Percentiles rank a stretch among this genome's conserved stretches.
Evolutionary conservation across 208 protist species (phyloP).

Genomic region (Trypanosoma avium): DNA sequence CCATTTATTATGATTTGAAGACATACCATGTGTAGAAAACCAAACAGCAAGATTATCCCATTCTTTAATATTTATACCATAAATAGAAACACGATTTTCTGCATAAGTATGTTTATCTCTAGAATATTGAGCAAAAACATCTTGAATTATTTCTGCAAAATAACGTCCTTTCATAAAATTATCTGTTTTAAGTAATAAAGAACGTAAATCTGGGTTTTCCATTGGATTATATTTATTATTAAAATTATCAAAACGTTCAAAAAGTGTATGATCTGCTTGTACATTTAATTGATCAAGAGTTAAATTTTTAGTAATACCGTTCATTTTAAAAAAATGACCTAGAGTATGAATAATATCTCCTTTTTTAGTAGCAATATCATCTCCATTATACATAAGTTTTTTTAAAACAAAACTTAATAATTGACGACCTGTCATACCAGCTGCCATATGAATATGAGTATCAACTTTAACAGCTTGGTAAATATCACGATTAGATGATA

Average conservation of each 20-base stretch:
- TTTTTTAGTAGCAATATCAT: slow-evolving; percentile 93
- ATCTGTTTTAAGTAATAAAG: slow-evolving; percentile 98
- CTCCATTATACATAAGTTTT: slow-evolving; percentile 87
- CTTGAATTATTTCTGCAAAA: slow-evolving; percentile 96
- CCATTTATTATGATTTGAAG: slow-evolving; percentile 97
- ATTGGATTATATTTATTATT: slow-evolving; percentile 99
- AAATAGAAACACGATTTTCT: slow-evolving; percentile 92
- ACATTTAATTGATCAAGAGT: slow-evolving; percentile 96
- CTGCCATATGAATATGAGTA: slow-evolving; percentile 96
- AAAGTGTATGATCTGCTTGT: slow-evolving; percentile 95
- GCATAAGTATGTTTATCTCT: slow-evolving; percentile 96
- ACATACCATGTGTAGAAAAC: slow-evolving; percentile 95
- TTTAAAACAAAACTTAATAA: slow-evolving; percentile 94
- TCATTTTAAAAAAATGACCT: slow-evolving; percentile 81
- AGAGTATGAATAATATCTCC: slow-evolving; percentile 87
- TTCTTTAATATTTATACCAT: slow-evolving; percentile 93
- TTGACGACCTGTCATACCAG: slow-evolving; percentile 94
- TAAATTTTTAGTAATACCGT: slow-evolving; percentile 88
- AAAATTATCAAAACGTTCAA: slow-evolving; percentile 99
- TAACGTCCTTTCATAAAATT: slow-evolving; percentile 98
- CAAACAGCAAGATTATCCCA: slow-evolving; percentile 96
- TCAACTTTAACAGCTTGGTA: slow-evolving; percentile 97
- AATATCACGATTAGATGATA: slow-evolving; percentile 92
- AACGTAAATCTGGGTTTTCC: slow-evolving; percentile 92
- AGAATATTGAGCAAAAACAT: slow-evolving; percentile 96